Evolutionary conservation across 345 rosid species (phyloP).

Genomic region (Citrus medica): DNA sequence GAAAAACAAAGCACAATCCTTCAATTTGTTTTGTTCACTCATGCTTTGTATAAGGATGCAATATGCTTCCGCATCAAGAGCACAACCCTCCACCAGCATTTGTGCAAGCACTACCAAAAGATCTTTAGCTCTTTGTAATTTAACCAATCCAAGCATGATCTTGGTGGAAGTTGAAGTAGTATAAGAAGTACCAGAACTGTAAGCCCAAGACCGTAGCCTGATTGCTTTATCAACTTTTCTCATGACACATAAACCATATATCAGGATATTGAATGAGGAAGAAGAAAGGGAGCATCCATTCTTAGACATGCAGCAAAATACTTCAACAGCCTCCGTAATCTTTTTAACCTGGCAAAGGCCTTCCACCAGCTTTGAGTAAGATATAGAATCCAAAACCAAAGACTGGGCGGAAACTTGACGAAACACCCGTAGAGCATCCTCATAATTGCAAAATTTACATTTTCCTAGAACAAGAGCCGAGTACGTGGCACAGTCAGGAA

Average conservation of each 20-base stretch:
- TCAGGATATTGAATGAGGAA: slow-evolving; percentile 29
- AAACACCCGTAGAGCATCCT: slow-evolving; percentile 36
- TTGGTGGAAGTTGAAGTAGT: slow-evolving; percentile 26
- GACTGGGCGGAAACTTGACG: slow-evolving; percentile 14
- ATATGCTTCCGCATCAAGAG: slow-evolving; percentile 33
- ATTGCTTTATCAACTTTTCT: slow-evolving; percentile 43
- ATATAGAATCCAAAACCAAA: slow-evolving; percentile 39
- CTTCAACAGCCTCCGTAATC: slow-evolving; percentile 32
- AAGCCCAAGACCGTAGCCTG: slow-evolving; percentile 30
- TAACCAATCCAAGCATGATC: slow-evolving; percentile 35
- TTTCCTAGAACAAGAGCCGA: slow-evolving; percentile 46
- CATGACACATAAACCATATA: slow-evolving; percentile 24
- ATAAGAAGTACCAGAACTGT: slow-evolving; percentile 25
- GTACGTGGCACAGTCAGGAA: slow-evolving; percentile 38
- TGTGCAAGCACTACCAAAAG: slow-evolving; percentile 30
- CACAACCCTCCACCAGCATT: slow-evolving; percentile 41
- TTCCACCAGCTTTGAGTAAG: slow-evolving; percentile 45
- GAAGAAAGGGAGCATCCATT: slow-evolving; percentile 31
- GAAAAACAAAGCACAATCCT: slow-evolving; percentile 36
- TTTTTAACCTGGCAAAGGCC: slow-evolving; percentile 35
- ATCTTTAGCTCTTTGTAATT: slow-evolving; percentile 15
- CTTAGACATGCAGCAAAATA: slow-evolving; percentile 43
- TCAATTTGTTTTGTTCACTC: slow-evolving; percentile 19
- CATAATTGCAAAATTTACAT: slow-evolving; percentile 29
- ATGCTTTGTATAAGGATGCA: slow-evolving; percentile 37